Evolutionary conservation across 768 basidiomycete genomes (phyloP).

Genomic region (Lentinula raphanica): DNA sequence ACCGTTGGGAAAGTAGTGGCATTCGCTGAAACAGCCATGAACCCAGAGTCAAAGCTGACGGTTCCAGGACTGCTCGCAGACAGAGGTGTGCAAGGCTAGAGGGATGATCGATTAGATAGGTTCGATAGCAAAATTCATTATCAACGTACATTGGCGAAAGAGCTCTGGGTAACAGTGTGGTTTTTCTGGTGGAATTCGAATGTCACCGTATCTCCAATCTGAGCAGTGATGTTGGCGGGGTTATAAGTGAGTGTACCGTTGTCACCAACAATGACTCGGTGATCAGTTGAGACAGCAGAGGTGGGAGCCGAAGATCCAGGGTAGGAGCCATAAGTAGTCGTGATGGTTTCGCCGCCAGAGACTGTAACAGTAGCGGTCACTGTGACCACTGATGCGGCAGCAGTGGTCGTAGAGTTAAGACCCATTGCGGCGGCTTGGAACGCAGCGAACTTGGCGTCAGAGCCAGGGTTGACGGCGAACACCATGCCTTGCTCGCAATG

Average conservation of each 20-base stretch:
- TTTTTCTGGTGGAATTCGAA: conserved; percentile 46
- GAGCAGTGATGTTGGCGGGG: conserved; percentile 42
- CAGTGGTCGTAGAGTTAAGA: conserved; percentile 14
- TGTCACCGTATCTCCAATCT: conserved; percentile 42
- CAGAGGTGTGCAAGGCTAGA: conserved; percentile 37
- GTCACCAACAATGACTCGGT: conserved; percentile 36
- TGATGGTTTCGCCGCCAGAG: conserved; percentile 16
- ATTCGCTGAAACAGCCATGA: conserved; percentile 41
- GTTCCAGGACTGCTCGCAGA: conserved; percentile 38
- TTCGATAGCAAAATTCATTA: background rate
- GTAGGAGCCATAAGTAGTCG: conserved; percentile 23
- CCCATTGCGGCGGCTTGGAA: conserved; percentile 52
- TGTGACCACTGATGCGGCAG: conserved; percentile 24
- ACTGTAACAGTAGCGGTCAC: conserved; percentile 32
- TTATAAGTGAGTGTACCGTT: conserved; percentile 30
- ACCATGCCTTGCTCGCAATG: conserved; percentile 58
- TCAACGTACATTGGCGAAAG: conserved; percentile 24
- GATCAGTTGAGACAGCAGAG: conserved; percentile 24
- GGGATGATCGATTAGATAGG: no score
- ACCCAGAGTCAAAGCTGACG: conserved; percentile 44
- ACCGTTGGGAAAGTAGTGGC: conserved; percentile 46
- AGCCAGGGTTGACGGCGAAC: conserved; percentile 57
- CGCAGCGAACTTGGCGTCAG: conserved; percentile 36
- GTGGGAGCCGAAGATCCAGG: conserved; percentile 20
- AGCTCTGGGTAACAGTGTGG: conserved; percentile 41